Base-by-base conservation (phyloP, 169 alveolate genomes). In the Plasmodium knowlesi region DNA sequence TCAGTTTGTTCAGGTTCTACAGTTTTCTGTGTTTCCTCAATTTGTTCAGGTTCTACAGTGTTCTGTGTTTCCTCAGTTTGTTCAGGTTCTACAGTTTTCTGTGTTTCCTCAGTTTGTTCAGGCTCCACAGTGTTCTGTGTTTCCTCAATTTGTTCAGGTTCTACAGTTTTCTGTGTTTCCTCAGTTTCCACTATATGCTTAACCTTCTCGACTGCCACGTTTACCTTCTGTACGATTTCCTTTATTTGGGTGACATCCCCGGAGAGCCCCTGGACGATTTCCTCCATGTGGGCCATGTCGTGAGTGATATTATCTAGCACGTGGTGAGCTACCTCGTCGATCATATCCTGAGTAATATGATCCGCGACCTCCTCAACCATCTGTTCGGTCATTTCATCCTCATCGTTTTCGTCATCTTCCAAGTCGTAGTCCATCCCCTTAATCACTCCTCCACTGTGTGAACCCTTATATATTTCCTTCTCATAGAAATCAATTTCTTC, bases 401-500 rank as follows among this genome's bases (percentile, higher is more conserved):
- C 39, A 46, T 46, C 57, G 5, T n/a, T 12, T 95, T 16, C 30
- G 92, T 61, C 30, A 16, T 83, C 78, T 25, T 0, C 50, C 41
- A 5, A 0, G 19, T n/a, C 28, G 1, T 79, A 76, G 14, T 41
- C 84, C 83, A 84, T 71, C n/a, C 41, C 92, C 14, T 22, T 9
- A 4, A 39, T 39, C 6, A 22, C 39, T 73, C 9, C 50, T 9
- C 5, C 34, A 0, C 34, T 43, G 22, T 82, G 25, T 10, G 71
- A n/a, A 16, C 67, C 34, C 6, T 83, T 10, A 16, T 4, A 50
- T 25, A 84, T 39, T 43, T 54, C 80, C 28, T 76, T 53, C 67
- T 74, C 85, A 22, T 74, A 86, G 12, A 74, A 86, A 32, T 86
- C 81, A 19, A 86, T 86, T 86, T 86, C 93, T 16, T 46, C 81